Percentiles rank a stretch among this genome's conserved stretches.
These are phyloP conservation scores for Diaporthe sp. DNA, from an alignment of 2,329 filamentous ascomycete genomes.

Conservation along the genomic window DNA sequence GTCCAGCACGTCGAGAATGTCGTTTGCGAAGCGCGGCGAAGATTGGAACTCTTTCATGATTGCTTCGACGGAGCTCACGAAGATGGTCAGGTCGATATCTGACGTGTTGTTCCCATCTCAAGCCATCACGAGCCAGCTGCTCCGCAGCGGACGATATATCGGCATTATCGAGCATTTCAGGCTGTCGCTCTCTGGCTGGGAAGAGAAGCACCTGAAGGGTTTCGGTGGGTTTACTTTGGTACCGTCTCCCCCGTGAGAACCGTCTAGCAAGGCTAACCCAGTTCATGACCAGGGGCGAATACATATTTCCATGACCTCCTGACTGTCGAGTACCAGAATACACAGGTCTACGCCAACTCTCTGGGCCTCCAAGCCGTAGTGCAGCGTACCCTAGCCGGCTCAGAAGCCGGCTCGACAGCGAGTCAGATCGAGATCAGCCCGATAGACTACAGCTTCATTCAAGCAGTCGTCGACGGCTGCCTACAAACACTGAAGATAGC, in stretches of 20 bases:
- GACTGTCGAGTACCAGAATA: not conserved
- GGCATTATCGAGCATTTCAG: slow-evolving; percentile 6
- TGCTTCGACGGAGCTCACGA: not conserved
- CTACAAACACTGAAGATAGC: not conserved
- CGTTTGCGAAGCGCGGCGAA: not conserved
- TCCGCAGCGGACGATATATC: not conserved
- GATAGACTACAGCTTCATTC: not conserved
- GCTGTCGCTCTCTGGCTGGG: not conserved
- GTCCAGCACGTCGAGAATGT: not conserved
- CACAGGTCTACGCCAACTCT: not conserved
- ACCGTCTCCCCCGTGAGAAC: too few species aligned
- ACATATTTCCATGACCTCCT: not conserved
- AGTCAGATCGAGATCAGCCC: not conserved
- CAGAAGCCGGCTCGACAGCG: not conserved
- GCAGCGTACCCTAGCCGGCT: not conserved
- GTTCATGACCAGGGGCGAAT: not conserved
- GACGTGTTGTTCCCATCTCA: not conserved
- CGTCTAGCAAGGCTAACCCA: not conserved
- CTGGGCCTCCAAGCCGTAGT: not conserved
- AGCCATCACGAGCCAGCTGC: not conserved
- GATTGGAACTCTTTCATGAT: not conserved
- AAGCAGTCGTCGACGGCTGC: not conserved
- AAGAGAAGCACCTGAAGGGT: not conserved
- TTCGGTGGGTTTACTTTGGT: not conserved
- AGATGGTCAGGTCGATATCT: not conserved